phyloP scores from a whole-genome alignment of 768 basidiomycete genomes.

The Suillus luteus region DNA sequence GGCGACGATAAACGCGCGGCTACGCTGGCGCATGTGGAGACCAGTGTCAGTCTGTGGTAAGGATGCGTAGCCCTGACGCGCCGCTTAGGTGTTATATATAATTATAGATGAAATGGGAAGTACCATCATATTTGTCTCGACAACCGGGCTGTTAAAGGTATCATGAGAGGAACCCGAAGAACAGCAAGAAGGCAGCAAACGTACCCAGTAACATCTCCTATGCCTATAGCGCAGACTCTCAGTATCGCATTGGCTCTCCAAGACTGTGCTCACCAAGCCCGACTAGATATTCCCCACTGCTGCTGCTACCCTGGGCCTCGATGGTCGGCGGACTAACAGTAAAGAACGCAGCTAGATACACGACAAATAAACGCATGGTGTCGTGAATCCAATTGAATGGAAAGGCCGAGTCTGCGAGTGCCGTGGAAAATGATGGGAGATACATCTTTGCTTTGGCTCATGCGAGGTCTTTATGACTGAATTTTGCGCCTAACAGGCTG shows the following conservation, averaged over 20 bases:
- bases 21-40: constrained; percentile 77
- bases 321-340: constrained; percentile 32
- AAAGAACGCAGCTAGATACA: constrained; percentile 48
- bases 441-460: constrained; percentile 19
- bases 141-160: constrained; percentile 54
- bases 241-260: neutral
- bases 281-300: constrained; percentile 22
- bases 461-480: neutral
- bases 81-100: neutral
- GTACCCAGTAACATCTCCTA: constrained; percentile 76
- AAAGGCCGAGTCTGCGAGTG: constrained; percentile 21
- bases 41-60: constrained; percentile 69
- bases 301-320: constrained; percentile 16
- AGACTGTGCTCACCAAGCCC: constrained; percentile 21
- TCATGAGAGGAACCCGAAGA: neutral
- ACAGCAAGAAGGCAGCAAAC: constrained; percentile 11
- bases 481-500: neutral
- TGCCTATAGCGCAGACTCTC: constrained; percentile 41
- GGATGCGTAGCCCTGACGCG: constrained; percentile 63
- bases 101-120: constrained; percentile 14
- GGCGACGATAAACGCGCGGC: constrained; percentile 75
- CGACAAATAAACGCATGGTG: constrained; percentile 40
- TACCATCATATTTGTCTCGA: constrained; percentile 86
- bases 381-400: constrained; percentile 32
- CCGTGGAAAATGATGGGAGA: constrained; percentile 22